These are phyloP conservation scores for Orbilia ellipsospora DNA, from an alignment of 2,329 filamentous ascomycete genomes.

Conservation along the genomic window DNA sequence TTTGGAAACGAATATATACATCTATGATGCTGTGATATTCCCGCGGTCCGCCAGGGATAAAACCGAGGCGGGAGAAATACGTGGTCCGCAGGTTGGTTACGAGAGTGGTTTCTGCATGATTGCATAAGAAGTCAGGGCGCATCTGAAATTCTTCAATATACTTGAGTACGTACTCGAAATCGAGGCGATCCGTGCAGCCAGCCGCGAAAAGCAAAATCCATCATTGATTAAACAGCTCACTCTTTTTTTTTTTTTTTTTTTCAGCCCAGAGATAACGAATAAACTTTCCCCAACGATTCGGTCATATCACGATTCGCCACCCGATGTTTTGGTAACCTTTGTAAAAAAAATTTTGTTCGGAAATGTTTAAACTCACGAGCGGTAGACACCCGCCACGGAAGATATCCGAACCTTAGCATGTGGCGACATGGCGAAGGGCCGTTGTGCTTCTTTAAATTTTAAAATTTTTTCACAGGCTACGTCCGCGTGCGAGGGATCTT, in stretches of 20 bases:
- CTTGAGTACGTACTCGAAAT: background rate
- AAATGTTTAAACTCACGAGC: constrained; percentile 6
- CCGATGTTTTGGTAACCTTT: background rate
- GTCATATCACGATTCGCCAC: constrained; percentile 29
- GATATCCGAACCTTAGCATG: constrained; percentile 49
- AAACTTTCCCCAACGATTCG: constrained; percentile 8
- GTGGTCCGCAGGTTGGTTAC: background rate
- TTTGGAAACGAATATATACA: constrained; percentile 3
- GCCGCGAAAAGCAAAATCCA: background rate
- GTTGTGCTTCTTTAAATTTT: background rate
- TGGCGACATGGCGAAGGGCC: constrained; percentile 49
- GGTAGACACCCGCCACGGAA: constrained; percentile 46
- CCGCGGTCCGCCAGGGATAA: background rate
- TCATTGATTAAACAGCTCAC: constrained; percentile 1
- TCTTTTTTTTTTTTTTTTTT: background rate
- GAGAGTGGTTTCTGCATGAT: no score
- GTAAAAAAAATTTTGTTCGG: constrained; percentile 5
- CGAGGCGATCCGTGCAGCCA: constrained; percentile 12
- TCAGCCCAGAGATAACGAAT: background rate
- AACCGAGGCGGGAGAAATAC: background rate
- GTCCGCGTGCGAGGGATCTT: constrained; percentile 19
- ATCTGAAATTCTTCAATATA: no score
- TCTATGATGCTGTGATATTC: background rate
- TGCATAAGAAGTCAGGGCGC: no score
- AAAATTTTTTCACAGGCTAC: background rate